A percentile compares a stretch with the other conserved stretches of the same genome.
Conservation (phyloP, 331 rosid genomes). For the Saraca asoca region DNA sequence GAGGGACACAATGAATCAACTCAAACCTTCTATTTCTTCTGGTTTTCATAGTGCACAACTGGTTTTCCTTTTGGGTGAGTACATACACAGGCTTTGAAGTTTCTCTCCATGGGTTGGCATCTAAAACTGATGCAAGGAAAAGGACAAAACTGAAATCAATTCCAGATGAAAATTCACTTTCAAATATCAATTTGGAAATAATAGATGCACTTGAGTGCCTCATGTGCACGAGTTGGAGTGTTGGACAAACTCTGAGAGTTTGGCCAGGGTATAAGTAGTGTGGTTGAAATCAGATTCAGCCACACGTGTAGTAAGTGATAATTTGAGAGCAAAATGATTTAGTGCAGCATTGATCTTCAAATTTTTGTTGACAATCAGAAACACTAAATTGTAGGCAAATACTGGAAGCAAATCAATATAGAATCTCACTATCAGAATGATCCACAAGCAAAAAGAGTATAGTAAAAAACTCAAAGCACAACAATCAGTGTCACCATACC, state of each 20-base stretch:
- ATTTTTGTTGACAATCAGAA: too few relatives aligned
- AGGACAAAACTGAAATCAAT: slow-evolving; percentile 15
- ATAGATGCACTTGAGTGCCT: too few relatives aligned
- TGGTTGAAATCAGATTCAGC: too few relatives aligned
- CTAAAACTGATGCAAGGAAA: slow-evolving; percentile 61
- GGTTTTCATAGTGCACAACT: slow-evolving; percentile 93
- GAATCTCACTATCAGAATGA: neutral
- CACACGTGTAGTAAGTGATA: too few relatives aligned
- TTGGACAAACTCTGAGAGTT: too few relatives aligned
- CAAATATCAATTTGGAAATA: too few relatives aligned
- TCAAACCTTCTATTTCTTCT: slow-evolving; percentile 79
- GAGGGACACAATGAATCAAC: neutral
- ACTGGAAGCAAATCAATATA: too few relatives aligned
- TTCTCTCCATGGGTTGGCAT: slow-evolving; percentile 93
- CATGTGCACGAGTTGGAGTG: too few relatives aligned
- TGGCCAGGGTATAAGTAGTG: too few relatives aligned
- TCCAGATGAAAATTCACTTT: neutral
- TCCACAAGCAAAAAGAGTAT: neutral
- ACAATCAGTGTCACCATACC: slow-evolving; percentile 39
- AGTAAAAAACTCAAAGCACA: neutral
- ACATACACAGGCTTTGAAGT: slow-evolving; percentile 92
- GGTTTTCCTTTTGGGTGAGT: slow-evolving; percentile 84
- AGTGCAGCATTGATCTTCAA: neutral
- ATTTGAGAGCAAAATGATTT: slow-evolving; percentile 8
- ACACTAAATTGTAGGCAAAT: too few relatives aligned